Base-by-base conservation (phyloP, 108 stramenopile genomes). In the Skeletonema grethae region DNA sequence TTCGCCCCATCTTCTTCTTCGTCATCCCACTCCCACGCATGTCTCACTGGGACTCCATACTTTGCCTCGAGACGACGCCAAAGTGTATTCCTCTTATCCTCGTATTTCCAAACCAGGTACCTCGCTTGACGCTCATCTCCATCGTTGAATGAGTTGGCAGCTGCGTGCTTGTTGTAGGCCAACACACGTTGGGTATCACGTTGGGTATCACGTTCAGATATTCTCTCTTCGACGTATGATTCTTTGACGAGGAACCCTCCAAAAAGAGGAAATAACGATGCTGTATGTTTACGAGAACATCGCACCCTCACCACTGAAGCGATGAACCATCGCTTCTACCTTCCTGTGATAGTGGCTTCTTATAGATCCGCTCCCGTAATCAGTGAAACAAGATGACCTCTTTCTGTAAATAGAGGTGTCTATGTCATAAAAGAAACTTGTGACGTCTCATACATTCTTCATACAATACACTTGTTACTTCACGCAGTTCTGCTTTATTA, bases 181-280 rank as follows among this genome's bases (percentile, higher is more conserved):
- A 95, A 63, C 24, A 95, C 65, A 5, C 87, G 79, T 34, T 81
- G 76, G 8, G 88, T 88, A 59, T 91, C 65, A 5, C 87, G 79
- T 34, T 81, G 76, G 8, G 88, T 88, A 59, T 91, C 90, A 25
- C 89, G 70, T 39, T 95, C 86, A 48, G 88, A 90, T 10, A 89
- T 75, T 24, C 70, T 72, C 70, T 95, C 90, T 61, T 95, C 93
- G 65, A 84, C 83, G 64, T 81, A 95, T 2, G 90, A 91, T 61
- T n/a, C n/a, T n/a, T 91, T 91, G 72, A 89, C 72, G 32, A 95
- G 57, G 75, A 95, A 92, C 20, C 90, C 90, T 39, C 93, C 93
- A 58, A 91, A 72, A 95, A 90, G 8, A 78, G 62, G 22, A n/a
- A n/a, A n/a, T n/a, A n/a, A n/a, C n/a, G n/a, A n/a, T n/a, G n/a